These are phyloP conservation scores for Salix brachista DNA, from an alignment of 345 rosid species.

Conservation along the genomic window DNA sequence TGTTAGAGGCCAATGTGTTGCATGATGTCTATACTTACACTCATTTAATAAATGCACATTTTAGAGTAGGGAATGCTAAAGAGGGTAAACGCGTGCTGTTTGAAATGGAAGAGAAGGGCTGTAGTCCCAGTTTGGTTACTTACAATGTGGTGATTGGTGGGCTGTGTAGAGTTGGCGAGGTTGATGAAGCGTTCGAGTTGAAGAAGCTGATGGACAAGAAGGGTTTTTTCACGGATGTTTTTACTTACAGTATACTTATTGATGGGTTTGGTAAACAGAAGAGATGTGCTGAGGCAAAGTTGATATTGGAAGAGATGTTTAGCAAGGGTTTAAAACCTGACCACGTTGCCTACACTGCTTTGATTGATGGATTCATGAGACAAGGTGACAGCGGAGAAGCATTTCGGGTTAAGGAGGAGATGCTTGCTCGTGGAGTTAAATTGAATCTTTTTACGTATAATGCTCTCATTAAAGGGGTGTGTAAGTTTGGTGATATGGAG, in stretches of 20 bases:
- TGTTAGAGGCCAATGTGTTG: conserved; percentile 44
- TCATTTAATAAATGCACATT: conserved; percentile 57
- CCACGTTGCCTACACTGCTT: conserved; percentile 34
- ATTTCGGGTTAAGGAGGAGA: conserved; percentile 49
- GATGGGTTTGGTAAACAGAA: conserved; percentile 55
- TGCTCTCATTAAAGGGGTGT: conserved; percentile 43
- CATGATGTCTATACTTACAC: conserved; percentile 51
- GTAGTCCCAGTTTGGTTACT: conserved; percentile 37
- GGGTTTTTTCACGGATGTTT: conserved; percentile 43
- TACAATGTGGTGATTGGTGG: conserved; percentile 55
- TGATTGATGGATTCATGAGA: conserved; percentile 65
- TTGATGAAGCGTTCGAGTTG: conserved; percentile 52
- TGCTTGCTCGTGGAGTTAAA: conserved; percentile 48
- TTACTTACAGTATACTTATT: conserved; percentile 42
- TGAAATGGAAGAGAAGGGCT: conserved; percentile 49
- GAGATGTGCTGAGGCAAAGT: conserved; percentile 50
- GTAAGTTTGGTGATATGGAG: conserved; percentile 59
- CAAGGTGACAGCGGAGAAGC: conserved; percentile 50
- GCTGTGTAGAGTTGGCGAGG: conserved; percentile 49
- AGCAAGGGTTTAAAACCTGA: conserved; percentile 45
- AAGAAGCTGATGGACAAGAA: conserved; percentile 45
- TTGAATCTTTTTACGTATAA: conserved; percentile 43
- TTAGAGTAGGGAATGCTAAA: conserved; percentile 44
- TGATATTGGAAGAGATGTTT: conserved; percentile 54
- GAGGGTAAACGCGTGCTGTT: conserved; percentile 39